Evolutionary conservation across 73 alveolate species (phyloP).

Genomic region (Breviolum minutum): DNA sequence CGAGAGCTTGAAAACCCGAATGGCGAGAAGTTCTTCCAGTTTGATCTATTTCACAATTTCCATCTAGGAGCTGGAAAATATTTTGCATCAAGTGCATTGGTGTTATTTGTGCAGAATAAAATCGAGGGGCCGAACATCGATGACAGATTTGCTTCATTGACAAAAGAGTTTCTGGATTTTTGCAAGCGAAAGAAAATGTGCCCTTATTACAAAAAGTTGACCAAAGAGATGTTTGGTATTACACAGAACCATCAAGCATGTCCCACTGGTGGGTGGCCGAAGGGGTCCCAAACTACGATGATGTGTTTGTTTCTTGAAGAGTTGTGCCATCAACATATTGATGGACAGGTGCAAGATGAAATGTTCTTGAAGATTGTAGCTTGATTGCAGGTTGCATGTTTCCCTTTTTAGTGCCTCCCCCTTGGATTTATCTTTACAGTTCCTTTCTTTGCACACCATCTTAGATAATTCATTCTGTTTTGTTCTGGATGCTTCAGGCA

Average conservation of each 20-base stretch:
- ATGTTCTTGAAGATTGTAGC: neutral
- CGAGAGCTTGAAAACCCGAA: slow-evolving; percentile 29
- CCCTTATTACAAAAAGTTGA: neutral
- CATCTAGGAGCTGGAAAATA: slow-evolving; percentile 34
- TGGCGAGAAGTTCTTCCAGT: neutral
- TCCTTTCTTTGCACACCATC: neutral
- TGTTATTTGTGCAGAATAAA: neutral
- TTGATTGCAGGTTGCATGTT: neutral
- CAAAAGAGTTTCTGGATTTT: neutral
- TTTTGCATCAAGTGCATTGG: neutral
- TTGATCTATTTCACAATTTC: slow-evolving; percentile 22
- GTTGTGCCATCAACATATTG: neutral
- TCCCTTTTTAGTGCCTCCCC: too few relatives aligned
- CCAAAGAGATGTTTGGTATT: slow-evolving; percentile 7
- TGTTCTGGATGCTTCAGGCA: neutral
- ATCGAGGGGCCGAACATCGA: neutral
- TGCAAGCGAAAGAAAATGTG: neutral
- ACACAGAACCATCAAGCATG: too few relatives aligned
- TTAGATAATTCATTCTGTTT: neutral
- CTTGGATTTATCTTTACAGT: neutral
- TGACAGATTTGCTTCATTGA: neutral
- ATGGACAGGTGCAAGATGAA: neutral
- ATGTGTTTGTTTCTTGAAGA: slow-evolving; percentile 6
- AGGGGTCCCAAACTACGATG: neutral
- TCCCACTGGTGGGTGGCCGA: slow-evolving; percentile 23